Evolutionary conservation across 2,329 filamentous ascomycete genomes (phyloP), one percentile per base, ranked within the genome.

Genomic region (Dothideomycetes sp.): DNA sequence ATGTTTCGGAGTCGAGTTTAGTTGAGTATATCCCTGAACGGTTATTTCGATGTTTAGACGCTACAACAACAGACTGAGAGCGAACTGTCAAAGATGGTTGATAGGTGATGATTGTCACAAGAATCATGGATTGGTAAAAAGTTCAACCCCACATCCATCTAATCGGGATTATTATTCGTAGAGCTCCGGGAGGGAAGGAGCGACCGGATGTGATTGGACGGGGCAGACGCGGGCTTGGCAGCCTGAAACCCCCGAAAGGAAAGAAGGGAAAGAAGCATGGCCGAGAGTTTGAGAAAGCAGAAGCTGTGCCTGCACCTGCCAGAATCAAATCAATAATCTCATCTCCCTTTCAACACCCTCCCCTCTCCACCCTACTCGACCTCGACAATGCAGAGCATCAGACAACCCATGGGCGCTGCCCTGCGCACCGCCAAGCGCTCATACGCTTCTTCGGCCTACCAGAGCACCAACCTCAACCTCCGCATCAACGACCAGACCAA

Each of bases 401-500:
- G 80, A 61, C 79, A 82, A 75, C 77, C 77, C 53, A 65, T 75
- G 67, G 72, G 72, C 71, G 78, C 73, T 69, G 78, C 71, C 68
- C 67, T 80, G 71, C 74, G 71, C 51, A 69, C 74, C 68, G 67
- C 75, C 73, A 73, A 80, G 59, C 74, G 76, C 64, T 79, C 84
- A 63, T 93, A 93, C 71, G 66, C 71, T 50, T 72, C 73, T 48
- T 76, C 77, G 51, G 76, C 77, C 46, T 61, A 62, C 46, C 54
- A 53, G 16, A 52, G 53, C 44, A 62, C 59, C 30, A 55, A 53
- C 48, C 38, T 45, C 33, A 96, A 96, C 74, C 78, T 96, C 59
- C 83, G 86, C 68, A 88, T 96, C 73, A 94, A 87, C 67, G 62
- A 72, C 63, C 81, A 95, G 53, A 98, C 91, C 56, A 93, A 91